Conservation (phyloP, 176 grass and related monocot genomes). For the Oryza brachyantha region DNA sequence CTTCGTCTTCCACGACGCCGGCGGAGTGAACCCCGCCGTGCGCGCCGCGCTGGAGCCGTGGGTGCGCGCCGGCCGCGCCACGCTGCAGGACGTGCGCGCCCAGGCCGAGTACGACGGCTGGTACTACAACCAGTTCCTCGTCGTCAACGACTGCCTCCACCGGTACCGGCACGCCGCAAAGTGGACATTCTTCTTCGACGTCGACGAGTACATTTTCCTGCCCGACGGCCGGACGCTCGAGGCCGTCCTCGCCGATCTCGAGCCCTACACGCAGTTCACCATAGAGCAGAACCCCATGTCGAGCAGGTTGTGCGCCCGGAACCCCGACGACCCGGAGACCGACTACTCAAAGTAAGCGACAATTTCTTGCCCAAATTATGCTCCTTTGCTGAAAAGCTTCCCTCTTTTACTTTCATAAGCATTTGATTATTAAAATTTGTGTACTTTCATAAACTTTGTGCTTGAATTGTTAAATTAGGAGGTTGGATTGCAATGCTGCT, state of each 20-base stretch:
- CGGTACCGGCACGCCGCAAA: conserved; percentile 65
- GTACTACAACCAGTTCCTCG: conserved; percentile 93
- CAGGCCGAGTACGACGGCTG: conserved; percentile 76
- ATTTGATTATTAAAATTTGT: too few relatives aligned
- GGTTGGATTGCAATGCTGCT: neutral
- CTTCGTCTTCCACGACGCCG: conserved; percentile 96
- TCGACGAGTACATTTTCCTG: conserved; percentile 92
- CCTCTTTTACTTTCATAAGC: neutral
- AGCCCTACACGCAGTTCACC: conserved; percentile 84
- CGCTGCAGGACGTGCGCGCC: conserved; percentile 84
- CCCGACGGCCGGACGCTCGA: conserved; percentile 49
- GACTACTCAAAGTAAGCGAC: conserved; percentile 54
- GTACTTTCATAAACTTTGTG: neutral
- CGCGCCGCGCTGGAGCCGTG: conserved; percentile 64
- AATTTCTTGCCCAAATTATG: neutral
- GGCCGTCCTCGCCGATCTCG: conserved; percentile 55
- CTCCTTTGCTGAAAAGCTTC: neutral
- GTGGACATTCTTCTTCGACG: conserved; percentile 98
- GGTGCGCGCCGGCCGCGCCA: conserved; percentile 78
- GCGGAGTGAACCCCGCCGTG: conserved; percentile 55
- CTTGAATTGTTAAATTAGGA: neutral
- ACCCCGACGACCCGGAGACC: conserved; percentile 12
- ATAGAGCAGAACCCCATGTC: conserved; percentile 97
- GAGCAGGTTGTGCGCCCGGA: conserved; percentile 64
- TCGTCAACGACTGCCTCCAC: conserved; percentile 92